Evolutionary conservation across 202 grass and related monocot species (phyloP), one percentile per base, ranked within the genome.

Genomic region (Elaeis oleifera): DNA sequence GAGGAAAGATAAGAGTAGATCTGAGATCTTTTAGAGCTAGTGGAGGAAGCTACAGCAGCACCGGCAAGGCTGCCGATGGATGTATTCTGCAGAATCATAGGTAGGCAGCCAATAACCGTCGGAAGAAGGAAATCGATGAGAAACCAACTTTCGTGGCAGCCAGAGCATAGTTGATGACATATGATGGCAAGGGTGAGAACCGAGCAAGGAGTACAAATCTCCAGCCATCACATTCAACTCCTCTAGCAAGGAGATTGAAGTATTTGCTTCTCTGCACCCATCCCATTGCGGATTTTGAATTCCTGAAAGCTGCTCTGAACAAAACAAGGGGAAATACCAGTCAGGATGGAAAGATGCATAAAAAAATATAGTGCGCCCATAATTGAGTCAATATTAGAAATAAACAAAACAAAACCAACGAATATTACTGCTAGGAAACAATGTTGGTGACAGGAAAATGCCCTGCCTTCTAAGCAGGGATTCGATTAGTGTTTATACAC

Each of bases 61-160:
- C 88, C 88, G 15, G 94, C 94, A 66, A 99, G 88, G 65, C 88
- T 92, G 71, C 90, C 88, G 20, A 92, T 79, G 9, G 94, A 99
- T 55, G 87, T 84, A 73, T 99, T 99, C 79, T 99, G 94, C 56
- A 99, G 80, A 72, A 99, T 99, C 94, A 89, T 99, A 4, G 88
- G 94, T 51, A 99, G 81, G 69, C 94, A 89, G 16, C 94, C 94
- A 0, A 86, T 49, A 77, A 97, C 64, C 60, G 88, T 92, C 54
- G 94, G 94, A 72, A 97, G 66, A 61, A 97, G 88, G 81, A 97
- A 97, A 82, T 97, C 94, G 69, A 84, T 65, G 19, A 82, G 79
- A 78, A 97, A 49, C 48, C 49, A 61, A 97, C 94, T 56, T 89
- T 66, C 0, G 88, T 97, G 5, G 94, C 88, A 25, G 94, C 87